A percentile compares a stretch with the other conserved stretches of the same genome.
These are phyloP conservation scores for Spergularia azorica DNA, from an alignment of 179 eudicot genomes.

Conservation along the genomic window DNA sequence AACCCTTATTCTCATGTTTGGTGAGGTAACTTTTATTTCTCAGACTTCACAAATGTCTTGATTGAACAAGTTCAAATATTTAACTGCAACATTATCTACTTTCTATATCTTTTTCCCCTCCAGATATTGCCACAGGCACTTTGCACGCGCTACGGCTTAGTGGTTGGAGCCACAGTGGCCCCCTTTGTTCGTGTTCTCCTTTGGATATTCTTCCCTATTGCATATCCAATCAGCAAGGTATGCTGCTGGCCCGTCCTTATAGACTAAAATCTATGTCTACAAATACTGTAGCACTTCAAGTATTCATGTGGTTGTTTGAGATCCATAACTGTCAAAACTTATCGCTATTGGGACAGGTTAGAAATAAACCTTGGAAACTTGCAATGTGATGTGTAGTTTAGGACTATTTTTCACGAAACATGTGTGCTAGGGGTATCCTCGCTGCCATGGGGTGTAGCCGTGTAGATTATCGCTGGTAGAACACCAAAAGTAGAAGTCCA, in stretches of 20 bases:
- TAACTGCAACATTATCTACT: background rate
- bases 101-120: constrained; percentile 26
- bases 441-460: too few species aligned
- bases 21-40: constrained; percentile 58
- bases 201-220: constrained; percentile 72
- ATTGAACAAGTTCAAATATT: background rate
- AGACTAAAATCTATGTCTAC: constrained; percentile 5
- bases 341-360: background rate
- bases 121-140: constrained; percentile 95
- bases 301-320: background rate
- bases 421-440: too few species aligned
- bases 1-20: constrained; percentile 96
- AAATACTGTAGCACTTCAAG: background rate
- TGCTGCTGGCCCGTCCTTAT: constrained; percentile 1
- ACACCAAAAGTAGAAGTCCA: too few species aligned
- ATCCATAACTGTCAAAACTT: background rate
- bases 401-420: background rate
- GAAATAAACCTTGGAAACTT: background rate
- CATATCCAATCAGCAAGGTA: constrained; percentile 98
- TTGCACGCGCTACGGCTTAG: constrained; percentile 95
- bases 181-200: constrained; percentile 86
- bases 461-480: too few species aligned
- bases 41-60: background rate
- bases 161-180: constrained; percentile 83
- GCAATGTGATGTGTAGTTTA: background rate